Base-by-base conservation (phyloP, 73 alveolate genomes). In the Uronychia setigera region DNA sequence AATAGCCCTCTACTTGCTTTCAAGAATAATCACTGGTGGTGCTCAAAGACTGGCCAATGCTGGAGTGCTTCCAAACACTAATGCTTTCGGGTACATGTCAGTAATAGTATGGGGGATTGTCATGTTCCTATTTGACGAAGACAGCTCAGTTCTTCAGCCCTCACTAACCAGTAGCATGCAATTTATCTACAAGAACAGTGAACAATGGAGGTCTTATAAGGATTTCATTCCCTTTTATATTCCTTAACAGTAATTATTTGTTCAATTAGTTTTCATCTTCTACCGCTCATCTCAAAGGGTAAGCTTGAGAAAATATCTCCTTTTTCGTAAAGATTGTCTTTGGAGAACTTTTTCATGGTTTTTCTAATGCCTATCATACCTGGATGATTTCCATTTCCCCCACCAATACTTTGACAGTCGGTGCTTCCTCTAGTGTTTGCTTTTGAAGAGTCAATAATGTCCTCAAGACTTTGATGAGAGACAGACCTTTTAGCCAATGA, bases 31-130 rank as follows among this genome's bases (percentile, higher is more conserved):
- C 0, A 83, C 80, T 32, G 98, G 97, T 0, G 29, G 84, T 11
- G 94, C 95, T 9, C 57, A 81, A 32, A 85, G 82, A 0, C 78
- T 91, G 26, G 60, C 86, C 27, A 87, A 88, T 35, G 46, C 80
- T 74, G 87, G 88, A 82, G 27, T 34, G 0, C 57, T 95, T 28
- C 92, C 97, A 27, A 60, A 79, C 26, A 34, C 76, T 35, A 76
- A 84, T 32, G 91, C 91, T 29, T 95, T 93, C 79, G 88, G 91
- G 25, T 57, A 31, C 1, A 82, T 90, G 33, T 88, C 95, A 26
- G 86, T 91, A 80, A 33, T 93, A 25, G 86, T 83, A 33, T 95
- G 98, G 97, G 97, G 95, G 27, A 81, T 93, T 26, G 97, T 93
- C 32, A 93, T 95, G 97, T 89, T 79, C 82, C 57, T 95, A 28